These are phyloP conservation scores for Cucurbita ficifolia DNA, from an alignment of 306 rosid species.

Conservation along the genomic window DNA sequence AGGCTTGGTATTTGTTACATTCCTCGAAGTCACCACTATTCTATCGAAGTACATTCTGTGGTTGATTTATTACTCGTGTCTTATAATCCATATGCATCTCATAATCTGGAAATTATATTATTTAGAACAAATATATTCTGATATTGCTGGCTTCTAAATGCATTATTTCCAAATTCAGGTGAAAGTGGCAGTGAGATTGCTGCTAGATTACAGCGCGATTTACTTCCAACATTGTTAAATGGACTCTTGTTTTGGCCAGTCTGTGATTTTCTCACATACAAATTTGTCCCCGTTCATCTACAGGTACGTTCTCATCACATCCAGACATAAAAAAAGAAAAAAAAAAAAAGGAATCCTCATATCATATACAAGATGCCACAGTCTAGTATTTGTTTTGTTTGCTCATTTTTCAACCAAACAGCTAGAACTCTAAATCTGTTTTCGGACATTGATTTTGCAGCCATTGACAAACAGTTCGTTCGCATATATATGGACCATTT, in stretches of 20 bases:
- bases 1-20: not conserved
- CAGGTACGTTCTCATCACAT: slow-evolving; percentile 31
- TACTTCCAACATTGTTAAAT: slow-evolving; percentile 46
- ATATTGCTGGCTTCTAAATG: no score
- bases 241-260: slow-evolving; percentile 55
- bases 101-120: not conserved
- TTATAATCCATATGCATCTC: not conserved
- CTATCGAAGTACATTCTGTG: not conserved
- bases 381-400: not conserved
- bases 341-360: not conserved
- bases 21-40: not conserved
- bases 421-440: not conserved
- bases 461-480: slow-evolving; percentile 60
- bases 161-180: not conserved
- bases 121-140: not conserved
- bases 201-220: slow-evolving; percentile 46
- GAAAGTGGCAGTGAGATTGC: not conserved
- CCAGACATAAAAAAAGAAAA: not conserved
- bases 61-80: not conserved
- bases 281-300: slow-evolving; percentile 43
- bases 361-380: not conserved
- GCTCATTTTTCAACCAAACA: not conserved
- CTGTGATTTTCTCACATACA: slow-evolving; percentile 61
- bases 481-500: slow-evolving; percentile 57
- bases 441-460: slow-evolving; percentile 24